Evolutionary conservation across 2,329 filamentous ascomycete species (phyloP).

Genomic region (Botrytis sinoallii): DNA sequence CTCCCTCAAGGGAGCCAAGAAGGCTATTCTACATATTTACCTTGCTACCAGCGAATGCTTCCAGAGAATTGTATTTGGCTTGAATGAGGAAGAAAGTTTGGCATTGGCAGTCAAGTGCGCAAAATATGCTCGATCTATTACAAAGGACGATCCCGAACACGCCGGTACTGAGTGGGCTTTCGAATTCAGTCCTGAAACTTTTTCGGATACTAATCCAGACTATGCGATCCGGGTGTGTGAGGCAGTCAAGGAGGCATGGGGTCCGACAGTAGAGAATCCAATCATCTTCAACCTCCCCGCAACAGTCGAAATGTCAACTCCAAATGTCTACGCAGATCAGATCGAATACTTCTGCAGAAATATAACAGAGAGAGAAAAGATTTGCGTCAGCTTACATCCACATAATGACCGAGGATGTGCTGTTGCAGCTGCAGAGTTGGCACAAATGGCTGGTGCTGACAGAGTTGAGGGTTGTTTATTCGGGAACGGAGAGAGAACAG

Average conservation of each 20-base stretch:
- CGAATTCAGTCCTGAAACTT: slow-evolving; percentile 83
- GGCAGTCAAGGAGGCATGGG: slow-evolving; percentile 93
- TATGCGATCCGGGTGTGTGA: slow-evolving; percentile 82
- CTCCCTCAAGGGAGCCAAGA: slow-evolving; percentile 83
- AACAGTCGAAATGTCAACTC: slow-evolving; percentile 91
- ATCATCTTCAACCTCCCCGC: slow-evolving; percentile 98
- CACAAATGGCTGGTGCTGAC: slow-evolving; percentile 94
- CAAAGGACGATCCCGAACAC: slow-evolving; percentile 68
- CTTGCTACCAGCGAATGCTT: slow-evolving; percentile 96
- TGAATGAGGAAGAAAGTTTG: slow-evolving; percentile 76
- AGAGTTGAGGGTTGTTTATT: slow-evolving; percentile 92
- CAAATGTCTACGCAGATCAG: slow-evolving; percentile 93
- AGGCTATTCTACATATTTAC: slow-evolving; percentile 93
- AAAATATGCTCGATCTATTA: slow-evolving; percentile 82
- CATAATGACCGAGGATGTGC: slow-evolving; percentile 94
- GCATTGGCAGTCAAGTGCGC: slow-evolving; percentile 82
- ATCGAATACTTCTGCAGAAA: slow-evolving; percentile 92
- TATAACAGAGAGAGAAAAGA: slow-evolving; percentile 80
- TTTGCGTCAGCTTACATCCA: slow-evolving; percentile 85
- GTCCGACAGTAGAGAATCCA: slow-evolving; percentile 69
- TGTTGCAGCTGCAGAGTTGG: slow-evolving; percentile 84
- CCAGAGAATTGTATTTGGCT: slow-evolving; percentile 84
- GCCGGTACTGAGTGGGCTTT: slow-evolving; percentile 67
- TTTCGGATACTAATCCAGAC: slow-evolving; percentile 85
- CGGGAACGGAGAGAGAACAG: slow-evolving; percentile 92